Evolutionary conservation across 2,329 filamentous ascomycete species (phyloP).

Genomic region (Colletotrichum sp.): DNA sequence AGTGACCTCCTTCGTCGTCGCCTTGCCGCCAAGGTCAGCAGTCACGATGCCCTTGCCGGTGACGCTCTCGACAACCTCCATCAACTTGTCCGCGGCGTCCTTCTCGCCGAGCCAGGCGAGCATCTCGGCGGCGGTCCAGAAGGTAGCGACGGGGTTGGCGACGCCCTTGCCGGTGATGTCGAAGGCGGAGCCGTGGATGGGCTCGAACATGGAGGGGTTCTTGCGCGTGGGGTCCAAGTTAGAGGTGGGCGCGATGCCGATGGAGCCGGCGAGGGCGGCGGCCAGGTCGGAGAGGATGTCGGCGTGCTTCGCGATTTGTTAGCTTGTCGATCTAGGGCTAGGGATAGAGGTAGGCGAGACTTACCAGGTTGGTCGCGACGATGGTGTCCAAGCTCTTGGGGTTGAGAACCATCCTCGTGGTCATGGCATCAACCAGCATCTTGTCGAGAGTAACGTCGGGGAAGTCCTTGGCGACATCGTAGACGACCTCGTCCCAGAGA

Average conservation of each 20-base stretch:
- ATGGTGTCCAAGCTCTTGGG: conserved; percentile 65
- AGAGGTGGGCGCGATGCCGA: conserved; percentile 70
- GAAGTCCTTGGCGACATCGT: conserved; percentile 59
- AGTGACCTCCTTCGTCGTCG: conserved; percentile 23
- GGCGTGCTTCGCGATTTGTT: conserved; percentile 36
- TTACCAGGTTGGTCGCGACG: conserved; percentile 64
- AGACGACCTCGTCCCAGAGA: conserved; percentile 68
- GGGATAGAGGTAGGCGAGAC: not conserved
- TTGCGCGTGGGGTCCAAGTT: conserved; percentile 65
- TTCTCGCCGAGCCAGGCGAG: conserved; percentile 57
- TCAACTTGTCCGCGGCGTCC: conserved; percentile 48
- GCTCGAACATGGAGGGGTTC: conserved; percentile 61
- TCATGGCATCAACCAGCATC: conserved; percentile 65
- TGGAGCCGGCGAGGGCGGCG: conserved; percentile 70
- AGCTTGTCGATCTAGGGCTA: not conserved
- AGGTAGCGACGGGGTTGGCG: conserved; percentile 58
- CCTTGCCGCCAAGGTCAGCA: conserved; percentile 51
- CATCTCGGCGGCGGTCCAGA: conserved; percentile 61
- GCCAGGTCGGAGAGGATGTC: conserved; percentile 73
- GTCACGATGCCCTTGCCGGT: conserved; percentile 53
- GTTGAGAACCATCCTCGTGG: conserved; percentile 60
- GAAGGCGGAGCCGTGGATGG: conserved; percentile 59
- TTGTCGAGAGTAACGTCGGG: conserved; percentile 65
- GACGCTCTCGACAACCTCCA: conserved; percentile 54
- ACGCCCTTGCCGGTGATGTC: conserved; percentile 59